Evolutionary conservation across 768 basidiomycete species (phyloP).

Genomic region (Suillus sp.): DNA sequence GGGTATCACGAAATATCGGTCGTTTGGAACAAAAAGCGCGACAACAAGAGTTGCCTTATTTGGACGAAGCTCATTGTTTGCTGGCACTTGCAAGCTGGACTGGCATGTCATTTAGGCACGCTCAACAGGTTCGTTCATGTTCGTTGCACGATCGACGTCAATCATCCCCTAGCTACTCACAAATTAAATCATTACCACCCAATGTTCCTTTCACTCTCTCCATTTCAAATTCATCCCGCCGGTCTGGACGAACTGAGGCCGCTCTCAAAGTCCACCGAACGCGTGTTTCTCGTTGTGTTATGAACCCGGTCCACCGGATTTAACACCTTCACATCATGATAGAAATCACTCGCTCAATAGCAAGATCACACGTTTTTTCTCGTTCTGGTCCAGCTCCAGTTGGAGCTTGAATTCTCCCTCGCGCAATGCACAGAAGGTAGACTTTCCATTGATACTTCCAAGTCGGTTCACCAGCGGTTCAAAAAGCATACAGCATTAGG

Average conservation of each 20-base stretch:
- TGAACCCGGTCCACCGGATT: background rate
- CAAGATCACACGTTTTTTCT: background rate
- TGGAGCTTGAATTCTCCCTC: conserved; percentile 5
- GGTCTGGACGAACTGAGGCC: background rate
- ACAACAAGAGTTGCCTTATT: conserved; percentile 27
- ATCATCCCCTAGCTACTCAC: conserved; percentile 3
- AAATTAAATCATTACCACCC: background rate
- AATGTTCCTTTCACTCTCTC: background rate
- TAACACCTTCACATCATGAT: conserved; percentile 1
- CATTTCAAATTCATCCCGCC: background rate
- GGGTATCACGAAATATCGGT: background rate
- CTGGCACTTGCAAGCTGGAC: too few relatives aligned
- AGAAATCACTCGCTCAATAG: background rate
- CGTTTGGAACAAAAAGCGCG: background rate
- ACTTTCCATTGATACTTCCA: background rate
- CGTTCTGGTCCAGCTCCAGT: background rate
- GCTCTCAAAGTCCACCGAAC: background rate
- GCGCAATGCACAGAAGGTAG: conserved; percentile 2
- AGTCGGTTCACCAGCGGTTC: background rate
- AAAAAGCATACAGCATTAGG: background rate
- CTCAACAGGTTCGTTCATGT: background rate
- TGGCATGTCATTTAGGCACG: conserved; percentile 1
- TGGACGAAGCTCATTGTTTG: conserved; percentile 11
- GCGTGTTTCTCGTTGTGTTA: background rate
- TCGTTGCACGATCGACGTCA: background rate